phyloP scores from a whole-genome alignment of 495 filamentous ascomycete genomes.

The Xylaria nigripes region DNA sequence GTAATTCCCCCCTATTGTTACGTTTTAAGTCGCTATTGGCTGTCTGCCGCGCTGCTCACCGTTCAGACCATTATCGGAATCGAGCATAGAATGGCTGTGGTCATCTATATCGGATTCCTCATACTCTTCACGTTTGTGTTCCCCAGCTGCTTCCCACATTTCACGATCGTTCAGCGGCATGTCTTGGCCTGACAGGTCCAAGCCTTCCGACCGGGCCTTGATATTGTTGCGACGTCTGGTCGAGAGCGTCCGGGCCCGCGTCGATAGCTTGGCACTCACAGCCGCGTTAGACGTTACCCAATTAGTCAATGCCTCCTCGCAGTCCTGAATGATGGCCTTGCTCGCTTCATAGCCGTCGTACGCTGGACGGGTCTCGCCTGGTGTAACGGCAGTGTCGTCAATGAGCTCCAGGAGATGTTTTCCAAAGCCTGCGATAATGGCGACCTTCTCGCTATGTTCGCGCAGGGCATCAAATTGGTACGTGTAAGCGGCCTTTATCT shows the following conservation, averaged over 20 bases:
- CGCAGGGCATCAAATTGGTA: slow-evolving; percentile 98
- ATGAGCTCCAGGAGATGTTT: slow-evolving; percentile 94
- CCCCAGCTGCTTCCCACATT: slow-evolving; percentile 78
- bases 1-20: neutral
- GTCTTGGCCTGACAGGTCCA: slow-evolving; percentile 82
- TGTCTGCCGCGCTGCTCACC: slow-evolving; percentile 36
- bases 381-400: slow-evolving; percentile 93
- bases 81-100: slow-evolving; percentile 35
- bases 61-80: slow-evolving; percentile 36
- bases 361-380: slow-evolving; percentile 88
- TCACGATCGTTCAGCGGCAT: slow-evolving; percentile 74
- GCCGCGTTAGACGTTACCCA: slow-evolving; percentile 87
- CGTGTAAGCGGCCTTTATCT: slow-evolving; percentile 95
- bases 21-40: neutral
- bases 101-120: slow-evolving; percentile 48
- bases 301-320: slow-evolving; percentile 92
- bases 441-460: slow-evolving; percentile 97
- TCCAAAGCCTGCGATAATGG: slow-evolving; percentile 93
- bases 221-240: slow-evolving; percentile 69
- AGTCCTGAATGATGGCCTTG: slow-evolving; percentile 99
- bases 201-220: slow-evolving; percentile 53
- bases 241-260: slow-evolving; percentile 75
- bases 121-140: slow-evolving; percentile 52
- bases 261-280: slow-evolving; percentile 76
- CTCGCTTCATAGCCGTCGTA: slow-evolving; percentile 98